These are phyloP conservation scores for Corchorus olitorius DNA, from an alignment of 345 rosid species.

Conservation along the genomic window DNA sequence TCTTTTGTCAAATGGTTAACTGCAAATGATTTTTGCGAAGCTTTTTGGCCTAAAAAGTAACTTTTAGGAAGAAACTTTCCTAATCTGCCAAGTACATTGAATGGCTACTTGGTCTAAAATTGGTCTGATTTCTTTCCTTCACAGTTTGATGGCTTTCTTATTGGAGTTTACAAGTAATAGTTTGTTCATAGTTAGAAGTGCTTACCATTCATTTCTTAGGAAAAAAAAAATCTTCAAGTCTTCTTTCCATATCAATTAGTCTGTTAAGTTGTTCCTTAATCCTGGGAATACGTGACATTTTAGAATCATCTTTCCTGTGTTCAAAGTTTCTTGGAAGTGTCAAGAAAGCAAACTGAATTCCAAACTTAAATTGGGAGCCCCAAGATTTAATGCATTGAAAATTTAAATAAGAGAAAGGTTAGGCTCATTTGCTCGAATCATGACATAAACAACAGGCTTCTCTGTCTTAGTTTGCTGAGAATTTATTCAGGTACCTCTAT, in stretches of 20 bases:
- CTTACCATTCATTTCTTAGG: not conserved
- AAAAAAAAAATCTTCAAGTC: not conserved
- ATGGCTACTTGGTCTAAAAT: conserved; percentile 2
- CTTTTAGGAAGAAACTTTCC: not conserved
- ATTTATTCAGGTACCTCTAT: not conserved
- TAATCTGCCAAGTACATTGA: not conserved
- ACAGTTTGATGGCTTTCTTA: not conserved
- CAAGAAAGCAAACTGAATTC: not conserved
- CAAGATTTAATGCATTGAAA: too few species aligned
- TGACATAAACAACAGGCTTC: not conserved
- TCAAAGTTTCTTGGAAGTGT: not conserved
- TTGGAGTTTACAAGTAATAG: not conserved
- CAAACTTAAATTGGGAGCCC: not conserved
- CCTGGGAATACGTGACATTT: not conserved
- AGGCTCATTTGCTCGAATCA: not conserved
- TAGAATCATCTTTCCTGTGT: not conserved
- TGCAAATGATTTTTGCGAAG: too few species aligned
- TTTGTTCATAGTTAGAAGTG: not conserved
- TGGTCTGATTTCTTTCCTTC: not conserved
- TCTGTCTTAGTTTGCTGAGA: not conserved
- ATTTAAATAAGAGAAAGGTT: not conserved
- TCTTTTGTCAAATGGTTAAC: too few species aligned
- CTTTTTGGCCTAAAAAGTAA: too few species aligned
- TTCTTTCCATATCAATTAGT: not conserved
- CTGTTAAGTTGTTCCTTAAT: not conserved